Evolutionary conservation across 345 rosid genomes (phyloP).

Genomic region (Chamaenerion angustifolium): DNA sequence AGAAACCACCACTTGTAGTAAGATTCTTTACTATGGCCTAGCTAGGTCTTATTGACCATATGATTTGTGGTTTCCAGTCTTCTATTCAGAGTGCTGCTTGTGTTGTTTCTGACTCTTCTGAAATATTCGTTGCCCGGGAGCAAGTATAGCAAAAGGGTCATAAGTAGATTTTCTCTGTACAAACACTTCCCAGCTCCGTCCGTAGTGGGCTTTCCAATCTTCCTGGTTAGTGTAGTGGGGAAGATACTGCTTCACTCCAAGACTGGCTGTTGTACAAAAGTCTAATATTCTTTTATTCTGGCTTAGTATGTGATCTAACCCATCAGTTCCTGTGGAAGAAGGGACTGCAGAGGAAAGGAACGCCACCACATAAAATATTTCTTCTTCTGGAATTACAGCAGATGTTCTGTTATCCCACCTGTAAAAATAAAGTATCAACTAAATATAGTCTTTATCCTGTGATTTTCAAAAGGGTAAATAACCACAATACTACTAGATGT

Average conservation of each 20-base stretch:
- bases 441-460: conserved; percentile 4
- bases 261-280: conserved; percentile 36
- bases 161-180: conserved; percentile 54
- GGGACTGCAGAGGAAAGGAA: conserved; percentile 80
- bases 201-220: conserved; percentile 82
- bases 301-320: conserved; percentile 49
- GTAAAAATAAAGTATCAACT: conserved; percentile 9
- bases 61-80: too few species aligned
- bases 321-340: conserved; percentile 54
- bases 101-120: too few species aligned
- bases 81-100: too few species aligned
- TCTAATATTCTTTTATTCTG: conserved; percentile 58
- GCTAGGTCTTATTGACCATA: too few species aligned
- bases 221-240: conserved; percentile 65
- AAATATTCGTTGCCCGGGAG: conserved; percentile 88
- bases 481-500: too few species aligned
- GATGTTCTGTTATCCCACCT: conserved; percentile 99
- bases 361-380: conserved; percentile 83
- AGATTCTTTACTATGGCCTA: too few species aligned
- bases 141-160: conserved; percentile 80
- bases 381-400: conserved; percentile 70
- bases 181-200: conserved; percentile 56
- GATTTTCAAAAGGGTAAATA: too few species aligned
- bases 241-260: conserved; percentile 79
- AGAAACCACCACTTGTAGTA: too few species aligned